Evolutionary conservation across 208 protist genomes (phyloP).

Genomic region (Histomonas meleagridis): DNA sequence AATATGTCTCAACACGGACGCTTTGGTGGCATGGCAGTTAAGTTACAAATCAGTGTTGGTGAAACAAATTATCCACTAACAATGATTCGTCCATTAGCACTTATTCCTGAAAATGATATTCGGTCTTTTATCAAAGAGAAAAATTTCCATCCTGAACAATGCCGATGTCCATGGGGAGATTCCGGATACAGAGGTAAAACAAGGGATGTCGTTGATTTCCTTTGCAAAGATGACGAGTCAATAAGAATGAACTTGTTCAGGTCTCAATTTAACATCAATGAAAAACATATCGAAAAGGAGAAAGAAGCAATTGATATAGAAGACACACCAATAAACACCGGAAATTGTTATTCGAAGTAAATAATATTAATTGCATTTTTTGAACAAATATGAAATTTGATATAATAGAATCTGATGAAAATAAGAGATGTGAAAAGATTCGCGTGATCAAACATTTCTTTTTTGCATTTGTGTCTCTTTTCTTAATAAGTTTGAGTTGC

Average conservation of each 20-base stretch:
- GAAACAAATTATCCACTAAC: constrained; percentile 14
- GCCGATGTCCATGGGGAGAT: constrained; percentile 33
- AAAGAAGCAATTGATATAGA: too few species aligned
- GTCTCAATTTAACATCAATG: neutral
- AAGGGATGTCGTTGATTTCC: neutral
- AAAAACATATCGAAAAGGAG: neutral
- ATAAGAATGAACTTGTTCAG: constrained; percentile 17
- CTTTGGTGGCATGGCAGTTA: constrained; percentile 6
- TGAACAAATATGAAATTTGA: too few species aligned
- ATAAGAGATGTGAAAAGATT: too few species aligned
- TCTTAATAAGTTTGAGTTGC: too few species aligned
- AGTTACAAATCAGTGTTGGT: neutral
- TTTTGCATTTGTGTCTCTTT: too few species aligned
- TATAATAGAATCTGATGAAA: too few species aligned
- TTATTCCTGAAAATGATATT: neutral
- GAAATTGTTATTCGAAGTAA: too few species aligned
- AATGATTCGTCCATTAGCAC: neutral
- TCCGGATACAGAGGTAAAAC: neutral
- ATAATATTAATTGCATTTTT: too few species aligned
- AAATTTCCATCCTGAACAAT: neutral
- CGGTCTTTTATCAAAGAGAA: neutral
- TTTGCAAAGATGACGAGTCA: neutral
- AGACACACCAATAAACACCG: too few species aligned
- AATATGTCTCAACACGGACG: constrained; percentile 26
- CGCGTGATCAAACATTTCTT: too few species aligned